These are phyloP conservation scores for Aphanomyces stellatus DNA, from an alignment of 352 stramenopile species.

Conservation along the genomic window DNA sequence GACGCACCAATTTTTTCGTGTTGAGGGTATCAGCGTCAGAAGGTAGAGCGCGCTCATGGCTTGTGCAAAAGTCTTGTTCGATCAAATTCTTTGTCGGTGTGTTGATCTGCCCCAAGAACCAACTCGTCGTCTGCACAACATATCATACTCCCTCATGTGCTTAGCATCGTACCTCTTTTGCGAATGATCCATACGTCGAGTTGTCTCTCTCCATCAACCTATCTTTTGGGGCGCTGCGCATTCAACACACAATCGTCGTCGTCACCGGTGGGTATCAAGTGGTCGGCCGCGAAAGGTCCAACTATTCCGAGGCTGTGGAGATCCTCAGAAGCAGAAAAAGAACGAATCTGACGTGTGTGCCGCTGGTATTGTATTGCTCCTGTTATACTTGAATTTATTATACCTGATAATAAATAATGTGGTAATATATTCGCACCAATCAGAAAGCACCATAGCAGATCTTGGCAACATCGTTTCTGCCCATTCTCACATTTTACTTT, in stretches of 20 bases:
- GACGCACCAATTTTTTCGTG: constrained; percentile 9
- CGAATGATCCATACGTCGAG: constrained; percentile 11
- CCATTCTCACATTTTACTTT: background rate
- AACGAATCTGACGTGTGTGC: background rate
- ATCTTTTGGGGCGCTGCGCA: background rate
- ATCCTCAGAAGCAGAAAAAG: background rate
- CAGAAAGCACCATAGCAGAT: background rate
- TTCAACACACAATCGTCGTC: too few relatives aligned
- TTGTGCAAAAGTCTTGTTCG: constrained; percentile 20
- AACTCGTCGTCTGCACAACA: background rate
- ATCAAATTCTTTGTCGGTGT: constrained; percentile 18
- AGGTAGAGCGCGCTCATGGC: constrained; percentile 6
- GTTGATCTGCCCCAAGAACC: constrained; percentile 7
- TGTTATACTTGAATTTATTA: background rate
- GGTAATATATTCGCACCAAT: background rate
- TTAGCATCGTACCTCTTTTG: background rate
- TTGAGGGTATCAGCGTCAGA: background rate
- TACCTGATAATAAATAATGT: background rate
- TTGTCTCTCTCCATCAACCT: background rate
- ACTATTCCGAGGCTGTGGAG: too few relatives aligned
- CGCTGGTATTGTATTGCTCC: background rate
- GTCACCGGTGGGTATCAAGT: too few relatives aligned
- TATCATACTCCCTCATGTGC: background rate
- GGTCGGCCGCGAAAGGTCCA: too few relatives aligned
- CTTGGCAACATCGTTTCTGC: constrained; percentile 1